phyloP scores from a whole-genome alignment of 2,329 filamentous ascomycete genomes.

The Cercospora sojina region DNA sequence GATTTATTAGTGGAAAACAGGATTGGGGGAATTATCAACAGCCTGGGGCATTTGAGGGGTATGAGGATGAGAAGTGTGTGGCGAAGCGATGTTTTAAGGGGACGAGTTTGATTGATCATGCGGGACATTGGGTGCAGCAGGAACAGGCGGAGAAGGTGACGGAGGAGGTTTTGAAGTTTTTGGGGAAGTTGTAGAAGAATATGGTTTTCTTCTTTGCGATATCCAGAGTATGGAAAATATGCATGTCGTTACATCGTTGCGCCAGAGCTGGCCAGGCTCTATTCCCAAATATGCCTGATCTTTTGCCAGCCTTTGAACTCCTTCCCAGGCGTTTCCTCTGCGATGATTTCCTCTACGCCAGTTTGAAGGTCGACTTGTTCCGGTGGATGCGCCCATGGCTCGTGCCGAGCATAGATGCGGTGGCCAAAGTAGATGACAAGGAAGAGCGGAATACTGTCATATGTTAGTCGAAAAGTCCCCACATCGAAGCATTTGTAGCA shows the following conservation, averaged over 20 bases:
- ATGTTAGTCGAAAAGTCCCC: background rate
- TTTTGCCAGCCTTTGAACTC: conserved; percentile 36
- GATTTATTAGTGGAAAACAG: conserved; percentile 60
- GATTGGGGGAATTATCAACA: conserved; percentile 71
- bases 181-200: background rate
- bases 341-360: conserved; percentile 36
- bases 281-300: conserved; percentile 36
- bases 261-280: background rate
- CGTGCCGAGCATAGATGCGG: conserved; percentile 46
- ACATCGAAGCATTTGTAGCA: background rate
- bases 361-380: conserved; percentile 55
- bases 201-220: background rate
- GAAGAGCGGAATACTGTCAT: conserved; percentile 60
- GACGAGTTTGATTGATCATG: conserved; percentile 55
- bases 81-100: conserved; percentile 53
- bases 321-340: conserved; percentile 38
- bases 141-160: conserved; percentile 58
- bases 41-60: conserved; percentile 61
- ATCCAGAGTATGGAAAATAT: background rate
- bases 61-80: conserved; percentile 44
- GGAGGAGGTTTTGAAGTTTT: background rate
- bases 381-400: conserved; percentile 54
- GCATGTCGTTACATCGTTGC: background rate
- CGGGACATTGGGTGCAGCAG: conserved; percentile 70
- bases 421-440: conserved; percentile 56